Base-by-base conservation (phyloP, 768 basidiomycete species). In the Kondoa malvinella region DNA sequence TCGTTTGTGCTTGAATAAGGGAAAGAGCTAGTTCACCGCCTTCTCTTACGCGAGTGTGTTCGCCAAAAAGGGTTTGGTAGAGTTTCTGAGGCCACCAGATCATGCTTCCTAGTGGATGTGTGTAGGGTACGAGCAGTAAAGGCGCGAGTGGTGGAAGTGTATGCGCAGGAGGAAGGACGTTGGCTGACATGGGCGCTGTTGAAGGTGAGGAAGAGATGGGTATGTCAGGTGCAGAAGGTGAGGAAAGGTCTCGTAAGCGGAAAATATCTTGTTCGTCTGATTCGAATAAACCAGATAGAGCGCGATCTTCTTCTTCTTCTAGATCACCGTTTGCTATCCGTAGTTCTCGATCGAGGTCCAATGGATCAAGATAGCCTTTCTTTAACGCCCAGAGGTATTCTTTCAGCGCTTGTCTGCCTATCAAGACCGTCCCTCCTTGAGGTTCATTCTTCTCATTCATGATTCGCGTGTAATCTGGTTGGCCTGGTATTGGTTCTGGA, bases 391-490 rank as follows among this genome's bases (percentile, higher is more conserved):
- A 81, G 83, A 96, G 84, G 76, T 88, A 97, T 78, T 99, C 95
- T 79, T 96, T 99, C 78, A 94, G 82, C 0, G 89, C 87, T 34
- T 88, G 84, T 63, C 95, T 83, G 2, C 95, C 95, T 32, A 99
- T 77, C 67, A 99, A 79, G 67, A 95, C 81, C 56, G 85, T 81
- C 1, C 92, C 94, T 15, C 92, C 92, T 50, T 50, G 40, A 8
- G 40, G 12, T 50, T 50, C 40, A 21, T 50, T 50, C 21, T 21
- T 8, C 21, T 50, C 40, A 21, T 50, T 50, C n/a, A 85, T 83
- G 8, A 89, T 79, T 69, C 86, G 84, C 25, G 82, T 81, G 75
- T 61, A 80, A 71, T 74, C 82, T 77, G 66, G 77, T 75, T 66
- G 78, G 65, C 4, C 79, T 71, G 34, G 80, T 8, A 50, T 76